Percentiles rank a stretch among this genome's conserved stretches.
phyloP scores from a whole-genome alignment of 2,329 filamentous ascomycete genomes.

The Colletotrichum shisoi region DNA sequence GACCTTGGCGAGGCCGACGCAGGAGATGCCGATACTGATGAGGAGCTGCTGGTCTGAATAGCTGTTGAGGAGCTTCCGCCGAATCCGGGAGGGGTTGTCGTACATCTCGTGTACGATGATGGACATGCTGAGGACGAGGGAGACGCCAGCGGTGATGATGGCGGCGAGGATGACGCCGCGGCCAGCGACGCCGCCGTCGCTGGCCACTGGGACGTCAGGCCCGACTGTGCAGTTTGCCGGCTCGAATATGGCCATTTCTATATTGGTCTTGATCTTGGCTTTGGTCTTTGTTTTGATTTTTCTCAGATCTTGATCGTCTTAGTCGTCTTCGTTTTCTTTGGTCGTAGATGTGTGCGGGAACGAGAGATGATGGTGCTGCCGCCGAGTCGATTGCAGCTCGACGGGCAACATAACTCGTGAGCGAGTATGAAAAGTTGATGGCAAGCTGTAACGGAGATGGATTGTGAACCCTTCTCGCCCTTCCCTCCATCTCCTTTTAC shows the following conservation, averaged over 20 bases:
- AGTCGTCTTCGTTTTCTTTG: background rate
- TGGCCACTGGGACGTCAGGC: slow-evolving; percentile 53
- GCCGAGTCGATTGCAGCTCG: background rate
- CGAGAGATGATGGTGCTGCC: background rate
- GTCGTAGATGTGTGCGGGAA: background rate
- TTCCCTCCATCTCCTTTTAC: slow-evolving; percentile 15
- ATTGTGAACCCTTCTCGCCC: background rate
- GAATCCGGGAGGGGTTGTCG: slow-evolving; percentile 60
- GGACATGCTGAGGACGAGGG: slow-evolving; percentile 62
- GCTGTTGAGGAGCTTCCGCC: slow-evolving; percentile 69
- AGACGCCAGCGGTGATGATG: slow-evolving; percentile 68
- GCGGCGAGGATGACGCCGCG: slow-evolving; percentile 70
- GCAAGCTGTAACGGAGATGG: background rate
- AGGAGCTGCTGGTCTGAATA: slow-evolving; percentile 75
- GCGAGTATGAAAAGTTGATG: background rate
- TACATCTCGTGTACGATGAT: slow-evolving; percentile 65
- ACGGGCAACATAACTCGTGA: background rate
- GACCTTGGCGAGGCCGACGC: slow-evolving; percentile 67
- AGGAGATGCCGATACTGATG: slow-evolving; percentile 73
- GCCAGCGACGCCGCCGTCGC: slow-evolving; percentile 66
- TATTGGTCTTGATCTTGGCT: background rate
- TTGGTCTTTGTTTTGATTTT: background rate
- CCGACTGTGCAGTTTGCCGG: slow-evolving; percentile 21
- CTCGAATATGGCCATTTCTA: slow-evolving; percentile 21
- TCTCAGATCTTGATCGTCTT: background rate